phyloP scores from a whole-genome alignment of 257 asterid genomes.

The Jaltomata sinuosa region DNA sequence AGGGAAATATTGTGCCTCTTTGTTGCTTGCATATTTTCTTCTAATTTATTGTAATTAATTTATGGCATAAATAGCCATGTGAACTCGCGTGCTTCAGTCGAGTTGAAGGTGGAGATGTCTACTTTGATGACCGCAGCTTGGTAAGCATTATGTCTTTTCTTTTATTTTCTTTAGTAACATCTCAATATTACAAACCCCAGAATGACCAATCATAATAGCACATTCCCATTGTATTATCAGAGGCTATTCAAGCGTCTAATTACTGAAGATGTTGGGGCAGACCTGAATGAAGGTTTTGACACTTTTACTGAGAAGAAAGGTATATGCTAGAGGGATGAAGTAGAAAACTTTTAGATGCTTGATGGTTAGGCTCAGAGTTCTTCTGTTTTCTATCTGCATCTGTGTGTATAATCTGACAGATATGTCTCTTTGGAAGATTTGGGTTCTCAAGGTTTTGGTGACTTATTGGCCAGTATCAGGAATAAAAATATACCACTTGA shows the following conservation, averaged over 20 bases:
- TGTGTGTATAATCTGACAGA: constrained; percentile 5
- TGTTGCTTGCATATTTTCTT: neutral
- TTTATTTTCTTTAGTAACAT: neutral
- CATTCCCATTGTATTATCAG: constrained; percentile 22
- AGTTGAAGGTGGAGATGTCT: constrained; percentile 87
- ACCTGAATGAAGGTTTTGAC: constrained; percentile 87
- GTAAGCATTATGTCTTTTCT: constrained; percentile 39
- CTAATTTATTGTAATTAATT: neutral
- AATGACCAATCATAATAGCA: neutral
- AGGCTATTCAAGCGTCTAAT: constrained; percentile 91
- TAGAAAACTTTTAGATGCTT: neutral
- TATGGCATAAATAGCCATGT: constrained; percentile 54
- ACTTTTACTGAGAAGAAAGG: constrained; percentile 77
- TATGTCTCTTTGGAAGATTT: constrained; percentile 47
- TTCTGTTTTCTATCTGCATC: constrained; percentile 8
- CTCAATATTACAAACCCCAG: neutral
- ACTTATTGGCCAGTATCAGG: constrained; percentile 80
- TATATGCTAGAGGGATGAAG: constrained; percentile 17
- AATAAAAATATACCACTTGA: constrained; percentile 77
- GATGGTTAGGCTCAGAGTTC: neutral
- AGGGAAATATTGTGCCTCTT: neutral
- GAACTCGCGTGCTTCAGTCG: constrained; percentile 98
- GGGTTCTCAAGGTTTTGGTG: constrained; percentile 95
- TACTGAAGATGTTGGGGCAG: constrained; percentile 80
- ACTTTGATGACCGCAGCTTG: constrained; percentile 91